Conservation (phyloP, 2,329 filamentous ascomycete genomes). For the Cordyceps cicadae region DNA sequence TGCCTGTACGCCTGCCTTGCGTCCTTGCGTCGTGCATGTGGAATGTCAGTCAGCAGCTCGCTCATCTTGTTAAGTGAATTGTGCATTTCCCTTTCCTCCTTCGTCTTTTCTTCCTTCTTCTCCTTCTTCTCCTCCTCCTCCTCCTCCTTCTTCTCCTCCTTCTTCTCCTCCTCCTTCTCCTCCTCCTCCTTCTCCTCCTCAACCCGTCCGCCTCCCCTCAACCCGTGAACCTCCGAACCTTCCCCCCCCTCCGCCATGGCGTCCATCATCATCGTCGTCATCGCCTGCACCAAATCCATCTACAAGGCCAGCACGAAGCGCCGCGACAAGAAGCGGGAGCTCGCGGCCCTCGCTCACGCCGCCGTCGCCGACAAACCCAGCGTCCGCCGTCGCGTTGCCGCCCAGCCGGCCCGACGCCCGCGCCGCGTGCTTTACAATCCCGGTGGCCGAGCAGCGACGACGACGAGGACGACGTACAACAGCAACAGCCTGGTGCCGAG, state of each 20-base stretch:
- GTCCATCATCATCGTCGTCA: slow-evolving; percentile 9
- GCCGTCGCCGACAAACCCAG: neutral
- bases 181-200: no score
- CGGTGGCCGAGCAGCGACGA: neutral
- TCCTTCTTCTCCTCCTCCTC: no score
- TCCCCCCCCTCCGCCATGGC: neutral
- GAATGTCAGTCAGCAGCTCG: neutral
- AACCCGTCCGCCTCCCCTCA: neutral
- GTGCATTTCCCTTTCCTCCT: neutral
- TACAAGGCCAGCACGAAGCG: slow-evolving; percentile 10
- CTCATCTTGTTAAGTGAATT: neutral
- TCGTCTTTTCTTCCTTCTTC: no score
- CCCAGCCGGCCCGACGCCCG: slow-evolving; percentile 1
- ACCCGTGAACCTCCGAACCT: no score
- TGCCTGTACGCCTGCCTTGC: no score
- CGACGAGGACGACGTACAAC: neutral
- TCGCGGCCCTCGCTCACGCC: neutral
- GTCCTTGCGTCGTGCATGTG: neutral
- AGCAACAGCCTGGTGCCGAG: neutral
- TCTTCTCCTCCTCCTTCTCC: no score
- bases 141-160: no score
- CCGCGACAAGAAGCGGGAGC: slow-evolving; percentile 9
- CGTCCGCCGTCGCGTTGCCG: slow-evolving; percentile 1
- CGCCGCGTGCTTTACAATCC: neutral
- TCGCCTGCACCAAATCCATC: slow-evolving; percentile 8